Evolutionary conservation across 768 basidiomycete species (phyloP).

Genomic region (Termitomyces sp.): DNA sequence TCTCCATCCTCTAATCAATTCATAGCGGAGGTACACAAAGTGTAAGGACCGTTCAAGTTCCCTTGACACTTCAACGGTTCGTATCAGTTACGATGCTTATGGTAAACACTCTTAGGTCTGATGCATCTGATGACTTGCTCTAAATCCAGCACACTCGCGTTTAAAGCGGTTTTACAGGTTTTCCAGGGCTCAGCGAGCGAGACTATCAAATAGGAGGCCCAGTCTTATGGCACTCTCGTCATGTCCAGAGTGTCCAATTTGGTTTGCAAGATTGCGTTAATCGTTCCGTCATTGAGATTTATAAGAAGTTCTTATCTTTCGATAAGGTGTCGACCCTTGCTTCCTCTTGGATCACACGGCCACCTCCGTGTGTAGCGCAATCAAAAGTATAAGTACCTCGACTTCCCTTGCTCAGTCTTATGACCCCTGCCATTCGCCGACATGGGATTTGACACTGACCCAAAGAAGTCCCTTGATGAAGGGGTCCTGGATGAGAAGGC

Average conservation of each 20-base stretch:
- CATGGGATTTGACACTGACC: background rate
- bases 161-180: background rate
- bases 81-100: background rate
- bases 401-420: background rate
- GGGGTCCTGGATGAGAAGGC: conserved; percentile 14
- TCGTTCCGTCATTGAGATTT: too few relatives aligned
- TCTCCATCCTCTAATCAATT: background rate
- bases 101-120: background rate
- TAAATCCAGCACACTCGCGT: background rate
- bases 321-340: background rate
- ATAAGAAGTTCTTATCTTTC: background rate
- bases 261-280: too few relatives aligned
- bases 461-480: conserved; percentile 36
- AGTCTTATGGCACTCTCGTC: background rate
- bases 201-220: background rate
- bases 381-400: background rate
- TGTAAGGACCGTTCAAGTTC: too few relatives aligned
- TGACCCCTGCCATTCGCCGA: background rate
- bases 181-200: background rate
- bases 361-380: background rate
- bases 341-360: background rate
- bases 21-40: background rate
- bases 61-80: background rate
- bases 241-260: background rate
- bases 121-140: background rate